Percentiles rank a stretch among this genome's conserved stretches.
Evolutionary conservation across 192 early-diverging fungal species (phyloP).

Genomic region (Radiomyces spectabilis): DNA sequence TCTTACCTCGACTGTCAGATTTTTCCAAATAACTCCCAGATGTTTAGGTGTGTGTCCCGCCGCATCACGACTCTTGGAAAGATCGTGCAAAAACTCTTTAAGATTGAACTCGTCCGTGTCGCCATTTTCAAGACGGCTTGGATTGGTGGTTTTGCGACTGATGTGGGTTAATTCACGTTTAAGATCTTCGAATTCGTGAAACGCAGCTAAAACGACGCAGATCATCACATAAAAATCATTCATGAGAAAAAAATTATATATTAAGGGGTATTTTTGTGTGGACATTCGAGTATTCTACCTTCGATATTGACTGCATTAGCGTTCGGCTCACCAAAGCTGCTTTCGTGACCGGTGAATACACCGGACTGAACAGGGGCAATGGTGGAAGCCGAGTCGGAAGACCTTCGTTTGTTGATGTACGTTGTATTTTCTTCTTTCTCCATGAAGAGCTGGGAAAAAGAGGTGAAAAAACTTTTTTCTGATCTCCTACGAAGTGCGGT

Average conservation of each 20-base stretch:
- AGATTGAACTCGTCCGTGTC: conserved; percentile 17
- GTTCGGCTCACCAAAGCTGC: conserved; percentile 18
- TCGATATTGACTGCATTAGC: conserved; percentile 23
- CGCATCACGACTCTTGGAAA: not conserved
- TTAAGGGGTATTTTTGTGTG: not conserved
- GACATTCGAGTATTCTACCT: conserved; percentile 1
- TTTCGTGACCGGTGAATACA: no score
- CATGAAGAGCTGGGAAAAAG: no score
- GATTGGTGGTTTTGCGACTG: conserved; percentile 13
- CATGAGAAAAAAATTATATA: not conserved
- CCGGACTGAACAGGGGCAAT: no score
- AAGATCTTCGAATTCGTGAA: conserved; percentile 14
- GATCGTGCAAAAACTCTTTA: conserved; percentile 11
- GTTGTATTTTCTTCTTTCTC: no score
- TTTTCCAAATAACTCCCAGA: conserved; percentile 24
- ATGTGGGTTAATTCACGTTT: conserved; percentile 20
- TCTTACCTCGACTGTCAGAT: conserved; percentile 21
- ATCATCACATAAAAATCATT: conserved; percentile 2
- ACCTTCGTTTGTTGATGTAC: no score
- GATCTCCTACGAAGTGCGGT: no score
- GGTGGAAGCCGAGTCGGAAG: no score
- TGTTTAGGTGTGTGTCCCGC: conserved; percentile 12
- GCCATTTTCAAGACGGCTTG: conserved; percentile 19
- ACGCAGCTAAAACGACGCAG: conserved; percentile 19
- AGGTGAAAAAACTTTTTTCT: no score